Evolutionary conservation across 2,329 filamentous ascomycete genomes (phyloP).

Genomic region (Calonectria leucothoes): DNA sequence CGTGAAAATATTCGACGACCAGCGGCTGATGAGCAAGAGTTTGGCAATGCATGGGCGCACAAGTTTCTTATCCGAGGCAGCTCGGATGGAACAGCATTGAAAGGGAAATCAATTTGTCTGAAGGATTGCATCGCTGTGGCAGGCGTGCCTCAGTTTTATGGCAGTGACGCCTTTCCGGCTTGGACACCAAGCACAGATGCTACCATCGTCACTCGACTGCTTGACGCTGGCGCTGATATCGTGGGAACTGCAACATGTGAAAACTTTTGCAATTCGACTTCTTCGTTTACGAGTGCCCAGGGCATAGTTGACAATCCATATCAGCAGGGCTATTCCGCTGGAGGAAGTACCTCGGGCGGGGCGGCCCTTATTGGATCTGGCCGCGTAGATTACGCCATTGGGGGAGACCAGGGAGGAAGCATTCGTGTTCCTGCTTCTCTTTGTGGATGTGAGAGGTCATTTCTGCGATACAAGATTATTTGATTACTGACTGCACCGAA

Average conservation of each 20-base stretch:
- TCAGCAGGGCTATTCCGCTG: slow-evolving; percentile 56
- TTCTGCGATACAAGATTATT: no score
- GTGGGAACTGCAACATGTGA: slow-evolving; percentile 65
- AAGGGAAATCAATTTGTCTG: slow-evolving; percentile 59
- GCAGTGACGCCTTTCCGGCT: slow-evolving; percentile 60
- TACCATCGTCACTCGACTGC: slow-evolving; percentile 61
- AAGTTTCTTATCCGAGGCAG: slow-evolving; percentile 56
- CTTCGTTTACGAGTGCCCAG: slow-evolving; percentile 58
- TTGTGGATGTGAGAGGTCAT: slow-evolving; percentile 44
- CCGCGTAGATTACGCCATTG: slow-evolving; percentile 56
- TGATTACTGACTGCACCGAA: neutral
- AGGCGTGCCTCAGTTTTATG: slow-evolving; percentile 63
- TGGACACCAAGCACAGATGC: slow-evolving; percentile 66
- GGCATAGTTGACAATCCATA: slow-evolving; percentile 60
- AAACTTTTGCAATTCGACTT: slow-evolving; percentile 62
- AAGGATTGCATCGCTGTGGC: slow-evolving; percentile 68
- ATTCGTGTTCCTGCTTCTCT: slow-evolving; percentile 57
- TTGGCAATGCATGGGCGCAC: slow-evolving; percentile 64
- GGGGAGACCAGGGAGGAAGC: slow-evolving; percentile 61
- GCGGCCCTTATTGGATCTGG: slow-evolving; percentile 58
- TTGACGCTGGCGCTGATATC: slow-evolving; percentile 63
- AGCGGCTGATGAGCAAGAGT: slow-evolving; percentile 52
- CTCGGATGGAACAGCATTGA: slow-evolving; percentile 38
- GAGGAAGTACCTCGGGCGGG: slow-evolving; percentile 61
- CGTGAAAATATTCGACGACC: slow-evolving; percentile 57